A percentile compares a stretch with the other conserved stretches of the same genome.
Conservation (phyloP, 78 protist species). For the Chrysochromulina tobinii region DNA sequence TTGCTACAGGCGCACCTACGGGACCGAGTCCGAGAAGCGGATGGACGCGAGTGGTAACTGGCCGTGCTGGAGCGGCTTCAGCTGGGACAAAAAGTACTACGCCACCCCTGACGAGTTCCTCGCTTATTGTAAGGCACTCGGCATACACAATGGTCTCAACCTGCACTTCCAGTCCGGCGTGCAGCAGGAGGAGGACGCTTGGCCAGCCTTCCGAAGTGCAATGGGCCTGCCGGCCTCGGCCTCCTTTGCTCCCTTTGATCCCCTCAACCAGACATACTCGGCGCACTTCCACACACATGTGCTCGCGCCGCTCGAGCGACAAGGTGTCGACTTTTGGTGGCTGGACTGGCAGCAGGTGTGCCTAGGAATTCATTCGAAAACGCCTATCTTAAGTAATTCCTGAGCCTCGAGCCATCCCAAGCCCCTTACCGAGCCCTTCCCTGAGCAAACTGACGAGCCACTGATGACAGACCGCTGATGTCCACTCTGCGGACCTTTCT, state of each 20-base stretch:
- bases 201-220: not conserved
- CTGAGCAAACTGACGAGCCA: conserved; percentile 21
- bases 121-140: not conserved
- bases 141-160: conserved; percentile 31
- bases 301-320: conserved; percentile 28
- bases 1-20: not conserved
- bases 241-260: not conserved
- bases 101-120: conserved; percentile 31
- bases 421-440: conserved; percentile 51
- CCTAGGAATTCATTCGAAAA: not conserved
- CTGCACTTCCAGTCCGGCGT: conserved; percentile 37
- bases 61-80: conserved; percentile 53
- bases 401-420: not conserved
- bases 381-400: not conserved
- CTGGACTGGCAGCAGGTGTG: conserved; percentile 58
- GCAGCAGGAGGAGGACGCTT: not conserved
- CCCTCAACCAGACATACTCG: not conserved
- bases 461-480: not conserved
- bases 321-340: conserved; percentile 66
- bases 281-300: conserved; percentile 23
- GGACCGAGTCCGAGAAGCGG: not conserved
- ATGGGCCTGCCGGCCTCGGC: not conserved
- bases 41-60: not conserved
- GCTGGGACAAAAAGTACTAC: conserved; percentile 42
- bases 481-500: no score